Evolutionary conservation across 768 basidiomycete species (phyloP).

Genomic region (Termitomyces heimii): DNA sequence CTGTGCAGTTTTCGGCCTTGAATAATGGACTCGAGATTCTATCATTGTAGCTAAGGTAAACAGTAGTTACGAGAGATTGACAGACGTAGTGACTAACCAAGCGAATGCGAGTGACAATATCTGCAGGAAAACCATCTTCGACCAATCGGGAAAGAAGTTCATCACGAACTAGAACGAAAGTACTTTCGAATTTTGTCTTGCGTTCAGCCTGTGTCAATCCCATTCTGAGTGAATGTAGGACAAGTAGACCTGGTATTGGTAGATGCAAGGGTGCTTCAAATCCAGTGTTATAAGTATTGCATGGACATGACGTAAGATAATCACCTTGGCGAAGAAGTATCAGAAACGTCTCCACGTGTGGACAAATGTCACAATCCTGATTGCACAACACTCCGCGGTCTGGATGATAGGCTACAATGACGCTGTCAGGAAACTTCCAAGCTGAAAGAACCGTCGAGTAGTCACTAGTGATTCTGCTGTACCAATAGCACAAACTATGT

Average conservation of each 20-base stretch:
- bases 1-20: constrained; percentile 95
- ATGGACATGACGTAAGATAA: constrained; percentile 4
- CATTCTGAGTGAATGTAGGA: constrained; percentile 2
- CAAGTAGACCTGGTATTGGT: background rate
- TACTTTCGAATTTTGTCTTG: constrained; percentile 61
- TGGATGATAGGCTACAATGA: background rate
- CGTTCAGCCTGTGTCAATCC: constrained; percentile 16
- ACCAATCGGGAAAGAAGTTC: constrained; percentile 70
- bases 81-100: constrained; percentile 42
- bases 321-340: background rate
- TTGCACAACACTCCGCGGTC: no score
- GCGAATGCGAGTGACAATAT: constrained; percentile 80
- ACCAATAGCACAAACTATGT: no score
- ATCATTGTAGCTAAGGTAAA: background rate
- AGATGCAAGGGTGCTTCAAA: background rate
- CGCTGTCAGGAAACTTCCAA: no score
- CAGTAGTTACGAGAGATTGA: background rate
- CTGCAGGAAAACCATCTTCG: constrained; percentile 70
- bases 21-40: constrained; percentile 90
- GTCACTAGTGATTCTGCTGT: no score
- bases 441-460: no score
- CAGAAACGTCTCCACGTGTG: background rate
- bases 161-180: constrained; percentile 69
- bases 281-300: background rate
- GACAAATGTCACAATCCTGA: background rate